Evolutionary conservation across 2,329 filamentous ascomycete species (phyloP), one percentile per base, ranked within the genome.

Genomic region (Falciphora oryzae): DNA sequence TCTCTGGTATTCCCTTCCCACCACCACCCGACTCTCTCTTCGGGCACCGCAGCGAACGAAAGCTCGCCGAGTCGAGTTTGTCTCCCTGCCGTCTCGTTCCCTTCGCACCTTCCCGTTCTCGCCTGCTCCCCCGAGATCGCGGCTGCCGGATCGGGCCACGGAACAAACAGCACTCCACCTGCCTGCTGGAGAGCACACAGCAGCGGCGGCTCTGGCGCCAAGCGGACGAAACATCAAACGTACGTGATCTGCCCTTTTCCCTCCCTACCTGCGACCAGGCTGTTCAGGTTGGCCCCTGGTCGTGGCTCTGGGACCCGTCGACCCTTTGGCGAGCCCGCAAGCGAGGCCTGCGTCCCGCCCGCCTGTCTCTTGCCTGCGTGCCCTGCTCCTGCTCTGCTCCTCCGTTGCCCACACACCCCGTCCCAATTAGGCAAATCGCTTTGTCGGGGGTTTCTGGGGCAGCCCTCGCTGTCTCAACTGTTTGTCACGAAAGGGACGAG

Each of bases 211-310:
- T 44, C 38, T 44, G 68, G 69, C 67, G 67, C 71, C 71, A 68
- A 71, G 70, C 66, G 72, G 71, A 74, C 77, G 76, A 79, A 80
- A 80, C 77, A 68, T 73, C 71, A 75, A 74, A 68, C 71, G 78
- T 79, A 78, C 71, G 77, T 79, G 75, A 75, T 75, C 70, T 71
- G 59, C 71, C 68, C 71, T 71, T 66, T 66, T 65, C 68, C 65
- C 68, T 68, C 72, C 71, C 71, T 73, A 69, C 72, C 68, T 74
- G 70, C 69, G 68, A 73, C 72, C 70, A 71, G 70, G 69, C 72
- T 73, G 71, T 70, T 71, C 68, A 72, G 69, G 68, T 70, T 44
- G 38, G 65, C 71, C 68, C 70, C 71, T 69, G 69, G 70, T 68
- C 68, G 25, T 25, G 35, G 38, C 16, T 64, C 29, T 22, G 57